A percentile compares a stretch with the other conserved stretches of the same genome.
These are phyloP conservation scores for Euphrasia arctica DNA, from an alignment of 305 asterid genomes.

Conservation along the genomic window DNA sequence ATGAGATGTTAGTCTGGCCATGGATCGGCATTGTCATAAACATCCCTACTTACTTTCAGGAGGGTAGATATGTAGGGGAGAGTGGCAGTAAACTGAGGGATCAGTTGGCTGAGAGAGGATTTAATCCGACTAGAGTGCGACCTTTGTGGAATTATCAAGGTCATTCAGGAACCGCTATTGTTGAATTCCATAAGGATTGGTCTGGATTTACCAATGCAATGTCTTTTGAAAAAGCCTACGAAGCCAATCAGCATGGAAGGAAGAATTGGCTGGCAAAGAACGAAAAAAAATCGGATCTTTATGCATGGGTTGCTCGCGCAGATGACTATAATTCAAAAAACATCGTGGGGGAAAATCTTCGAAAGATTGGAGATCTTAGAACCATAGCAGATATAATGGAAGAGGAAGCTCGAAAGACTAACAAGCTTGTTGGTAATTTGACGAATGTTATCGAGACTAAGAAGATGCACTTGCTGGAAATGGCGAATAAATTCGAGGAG, in stretches of 20 bases:
- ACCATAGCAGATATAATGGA: slow-evolving; percentile 80
- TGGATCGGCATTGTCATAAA: slow-evolving; percentile 65
- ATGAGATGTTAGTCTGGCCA: slow-evolving; percentile 82
- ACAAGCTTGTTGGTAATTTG: slow-evolving; percentile 61
- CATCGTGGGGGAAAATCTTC: slow-evolving; percentile 77
- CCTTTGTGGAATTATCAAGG: slow-evolving; percentile 61
- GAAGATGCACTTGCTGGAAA: slow-evolving; percentile 58
- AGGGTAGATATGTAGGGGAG: slow-evolving; percentile 53
- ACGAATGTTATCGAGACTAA: slow-evolving; percentile 69
- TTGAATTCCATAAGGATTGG: slow-evolving; percentile 72
- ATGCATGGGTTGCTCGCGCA: slow-evolving; percentile 92
- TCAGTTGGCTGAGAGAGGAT: slow-evolving; percentile 43
- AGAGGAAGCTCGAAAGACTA: slow-evolving; percentile 75
- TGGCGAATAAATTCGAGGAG: slow-evolving; percentile 66
- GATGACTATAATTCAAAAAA: slow-evolving; percentile 66
- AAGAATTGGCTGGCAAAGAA: slow-evolving; percentile 49
- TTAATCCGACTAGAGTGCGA: slow-evolving; percentile 50
- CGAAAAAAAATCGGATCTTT: slow-evolving; percentile 43
- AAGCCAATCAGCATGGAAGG: slow-evolving; percentile 57
- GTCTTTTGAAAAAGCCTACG: slow-evolving; percentile 58
- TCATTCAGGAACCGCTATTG: slow-evolving; percentile 69
- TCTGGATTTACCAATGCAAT: slow-evolving; percentile 56
- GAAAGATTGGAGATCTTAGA: slow-evolving; percentile 82
- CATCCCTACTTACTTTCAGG: slow-evolving; percentile 46
- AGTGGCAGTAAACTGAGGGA: slow-evolving; percentile 67